Percentiles rank a stretch among this genome's conserved stretches.
phyloP scores from a whole-genome alignment of 768 basidiomycete species.

The Boletus pseudopeckii region DNA sequence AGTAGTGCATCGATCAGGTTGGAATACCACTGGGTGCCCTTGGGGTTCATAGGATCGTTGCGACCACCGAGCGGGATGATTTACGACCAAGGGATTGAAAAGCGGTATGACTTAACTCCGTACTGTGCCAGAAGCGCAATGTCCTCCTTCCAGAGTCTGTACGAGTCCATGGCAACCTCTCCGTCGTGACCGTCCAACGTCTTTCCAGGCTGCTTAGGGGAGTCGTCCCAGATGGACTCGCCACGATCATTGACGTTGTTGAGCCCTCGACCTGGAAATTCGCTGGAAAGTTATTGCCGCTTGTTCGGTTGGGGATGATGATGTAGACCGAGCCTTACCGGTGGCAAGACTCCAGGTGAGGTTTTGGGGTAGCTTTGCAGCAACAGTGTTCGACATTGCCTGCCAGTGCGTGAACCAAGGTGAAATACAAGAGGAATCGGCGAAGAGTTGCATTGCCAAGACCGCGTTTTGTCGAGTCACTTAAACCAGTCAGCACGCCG shows the following conservation, averaged over 20 bases:
- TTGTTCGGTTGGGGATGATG: background rate
- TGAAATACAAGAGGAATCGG: background rate
- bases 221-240: conserved; percentile 74
- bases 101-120: conserved; percentile 70
- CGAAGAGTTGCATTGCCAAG: background rate
- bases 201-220: conserved; percentile 61
- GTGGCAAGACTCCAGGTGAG: conserved; percentile 75
- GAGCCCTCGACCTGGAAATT: conserved; percentile 77
- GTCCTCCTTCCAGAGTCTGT: conserved; percentile 66
- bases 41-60: conserved; percentile 67
- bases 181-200: conserved; percentile 65
- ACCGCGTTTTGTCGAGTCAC: background rate
- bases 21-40: conserved; percentile 68
- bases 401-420: background rate
- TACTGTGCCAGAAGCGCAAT: conserved; percentile 57
- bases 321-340: conserved; percentile 34
- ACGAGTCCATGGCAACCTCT: conserved; percentile 70
- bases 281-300: conserved; percentile 34
- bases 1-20: conserved; percentile 67
- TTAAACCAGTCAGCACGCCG: background rate
- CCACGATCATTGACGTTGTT: conserved; percentile 56
- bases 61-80: conserved; percentile 73
- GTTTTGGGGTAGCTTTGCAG: conserved; percentile 48
- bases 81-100: conserved; percentile 74
- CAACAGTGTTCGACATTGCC: conserved; percentile 29